Evolutionary conservation across 257 asterid genomes (phyloP).

Genomic region (Jasminum sambac): DNA sequence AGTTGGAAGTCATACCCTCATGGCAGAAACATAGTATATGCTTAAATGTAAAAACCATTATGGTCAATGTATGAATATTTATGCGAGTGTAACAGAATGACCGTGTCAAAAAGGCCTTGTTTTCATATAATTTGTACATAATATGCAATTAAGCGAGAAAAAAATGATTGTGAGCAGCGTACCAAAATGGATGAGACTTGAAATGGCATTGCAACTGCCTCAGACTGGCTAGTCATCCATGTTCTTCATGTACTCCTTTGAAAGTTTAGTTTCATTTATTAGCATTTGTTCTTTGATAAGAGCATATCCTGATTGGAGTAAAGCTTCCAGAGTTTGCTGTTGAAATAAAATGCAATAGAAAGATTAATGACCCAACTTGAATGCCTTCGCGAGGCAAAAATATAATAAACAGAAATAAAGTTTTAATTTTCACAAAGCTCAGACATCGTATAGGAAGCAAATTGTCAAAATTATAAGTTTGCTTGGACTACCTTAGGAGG

Average conservation of each 20-base stretch:
- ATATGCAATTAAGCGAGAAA: not conserved
- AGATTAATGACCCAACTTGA: not conserved
- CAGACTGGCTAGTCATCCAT: conserved; percentile 50
- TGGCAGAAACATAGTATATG: not conserved
- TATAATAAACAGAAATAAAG: not conserved
- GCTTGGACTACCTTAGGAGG: conserved; percentile 69
- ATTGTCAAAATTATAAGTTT: conserved; percentile 10
- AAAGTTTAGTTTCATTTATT: conserved; percentile 69
- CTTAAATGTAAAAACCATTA: not conserved
- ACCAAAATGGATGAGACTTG: not conserved
- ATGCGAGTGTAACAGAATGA: not conserved
- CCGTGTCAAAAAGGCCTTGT: not conserved
- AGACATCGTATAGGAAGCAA: conserved; percentile 2
- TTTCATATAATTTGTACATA: not conserved
- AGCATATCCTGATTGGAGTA: conserved; percentile 75
- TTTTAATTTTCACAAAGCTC: not conserved
- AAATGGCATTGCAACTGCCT: conserved; percentile 6
- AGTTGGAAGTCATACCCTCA: not conserved
- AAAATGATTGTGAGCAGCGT: not conserved
- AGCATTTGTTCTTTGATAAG: conserved; percentile 79
- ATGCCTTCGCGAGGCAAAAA: not conserved
- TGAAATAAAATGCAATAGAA: conserved; percentile 14
- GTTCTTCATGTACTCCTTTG: conserved; percentile 96
- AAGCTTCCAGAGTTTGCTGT: conserved; percentile 84
- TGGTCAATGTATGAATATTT: not conserved